phyloP scores from a whole-genome alignment of 2,329 filamentous ascomycete genomes.

The Lasiodiplodia sp. region DNA sequence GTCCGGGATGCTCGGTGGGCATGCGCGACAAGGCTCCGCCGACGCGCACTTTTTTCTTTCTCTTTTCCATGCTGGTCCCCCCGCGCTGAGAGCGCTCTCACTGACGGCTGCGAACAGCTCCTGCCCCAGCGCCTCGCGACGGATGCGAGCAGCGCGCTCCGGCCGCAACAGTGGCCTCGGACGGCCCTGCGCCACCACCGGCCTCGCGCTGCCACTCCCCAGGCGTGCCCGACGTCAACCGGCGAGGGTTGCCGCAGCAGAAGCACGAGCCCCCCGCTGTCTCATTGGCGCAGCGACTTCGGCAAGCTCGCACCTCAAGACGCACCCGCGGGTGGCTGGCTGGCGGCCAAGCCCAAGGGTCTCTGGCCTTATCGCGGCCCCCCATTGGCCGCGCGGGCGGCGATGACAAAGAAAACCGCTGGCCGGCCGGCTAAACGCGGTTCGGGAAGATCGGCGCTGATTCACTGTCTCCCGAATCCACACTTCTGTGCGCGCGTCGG shows the following conservation, averaged over 20 bases:
- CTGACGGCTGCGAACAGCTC: too few species aligned
- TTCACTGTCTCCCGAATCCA: constrained; percentile 24
- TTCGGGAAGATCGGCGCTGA: constrained; percentile 27
- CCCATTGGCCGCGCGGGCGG: constrained; percentile 11
- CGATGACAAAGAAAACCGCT: constrained; percentile 26
- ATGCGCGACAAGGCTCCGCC: constrained; percentile 4
- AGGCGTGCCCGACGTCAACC: constrained; percentile 15
- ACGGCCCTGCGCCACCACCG: background rate
- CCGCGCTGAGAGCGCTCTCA: background rate
- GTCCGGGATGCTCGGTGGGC: constrained; percentile 12
- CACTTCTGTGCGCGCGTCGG: constrained; percentile 10
- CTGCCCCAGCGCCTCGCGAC: too few species aligned
- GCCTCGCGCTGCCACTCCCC: background rate
- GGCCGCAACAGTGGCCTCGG: background rate
- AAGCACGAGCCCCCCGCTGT: constrained; percentile 23
- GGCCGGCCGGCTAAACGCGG: constrained; percentile 25
- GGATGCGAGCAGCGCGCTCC: too few species aligned
- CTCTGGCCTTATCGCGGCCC: constrained; percentile 18
- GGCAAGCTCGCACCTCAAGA: constrained; percentile 15
- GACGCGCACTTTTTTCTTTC: constrained; percentile 23
- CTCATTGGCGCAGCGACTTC: constrained; percentile 25
- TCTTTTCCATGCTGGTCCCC: constrained; percentile 1
- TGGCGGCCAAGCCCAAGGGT: constrained; percentile 20
- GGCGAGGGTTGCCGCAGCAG: constrained; percentile 15
- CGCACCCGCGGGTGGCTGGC: constrained; percentile 20